Conservation (phyloP, 176 grass and related monocot genomes). For the Triticum monococcum region DNA sequence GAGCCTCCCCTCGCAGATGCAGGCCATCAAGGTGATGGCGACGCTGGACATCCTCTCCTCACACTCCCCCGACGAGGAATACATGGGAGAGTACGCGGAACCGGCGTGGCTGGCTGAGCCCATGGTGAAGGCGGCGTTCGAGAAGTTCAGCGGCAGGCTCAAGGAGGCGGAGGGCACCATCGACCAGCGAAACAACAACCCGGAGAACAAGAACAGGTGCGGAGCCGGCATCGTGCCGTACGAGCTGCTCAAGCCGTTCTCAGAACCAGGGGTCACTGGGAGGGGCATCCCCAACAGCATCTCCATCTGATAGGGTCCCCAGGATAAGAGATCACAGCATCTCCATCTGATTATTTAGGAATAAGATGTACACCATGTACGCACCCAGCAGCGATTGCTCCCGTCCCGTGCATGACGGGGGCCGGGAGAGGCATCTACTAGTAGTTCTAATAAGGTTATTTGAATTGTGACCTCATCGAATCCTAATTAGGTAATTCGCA, state of each 20-base stretch:
- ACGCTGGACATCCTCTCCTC: conserved; percentile 75
- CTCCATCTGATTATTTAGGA: background rate
- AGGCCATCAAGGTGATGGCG: conserved; percentile 66
- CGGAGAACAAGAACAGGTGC: conserved; percentile 54
- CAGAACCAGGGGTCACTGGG: conserved; percentile 74
- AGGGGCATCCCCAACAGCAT: conserved; percentile 90
- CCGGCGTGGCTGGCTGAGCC: conserved; percentile 57
- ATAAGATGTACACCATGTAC: conserved; percentile 13
- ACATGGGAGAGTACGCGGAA: conserved; percentile 61
- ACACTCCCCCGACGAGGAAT: conserved; percentile 92
- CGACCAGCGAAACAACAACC: conserved; percentile 60
- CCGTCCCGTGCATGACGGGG: background rate
- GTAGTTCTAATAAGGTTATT: background rate
- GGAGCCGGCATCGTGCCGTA: conserved; percentile 86
- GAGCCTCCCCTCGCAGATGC: conserved; percentile 63
- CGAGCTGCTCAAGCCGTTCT: conserved; percentile 86
- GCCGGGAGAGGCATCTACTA: background rate
- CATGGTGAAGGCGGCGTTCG: conserved; percentile 63
- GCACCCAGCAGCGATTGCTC: conserved; percentile 5
- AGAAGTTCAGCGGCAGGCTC: conserved; percentile 71
- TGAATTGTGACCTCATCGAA: background rate
- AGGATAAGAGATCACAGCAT: background rate
- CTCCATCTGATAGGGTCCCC: conserved; percentile 54
- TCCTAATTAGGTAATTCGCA: no score
- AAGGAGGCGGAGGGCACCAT: conserved; percentile 76